Conservation (phyloP, 176 grass and related monocot genomes). For the Ensete glaucum region DNA sequence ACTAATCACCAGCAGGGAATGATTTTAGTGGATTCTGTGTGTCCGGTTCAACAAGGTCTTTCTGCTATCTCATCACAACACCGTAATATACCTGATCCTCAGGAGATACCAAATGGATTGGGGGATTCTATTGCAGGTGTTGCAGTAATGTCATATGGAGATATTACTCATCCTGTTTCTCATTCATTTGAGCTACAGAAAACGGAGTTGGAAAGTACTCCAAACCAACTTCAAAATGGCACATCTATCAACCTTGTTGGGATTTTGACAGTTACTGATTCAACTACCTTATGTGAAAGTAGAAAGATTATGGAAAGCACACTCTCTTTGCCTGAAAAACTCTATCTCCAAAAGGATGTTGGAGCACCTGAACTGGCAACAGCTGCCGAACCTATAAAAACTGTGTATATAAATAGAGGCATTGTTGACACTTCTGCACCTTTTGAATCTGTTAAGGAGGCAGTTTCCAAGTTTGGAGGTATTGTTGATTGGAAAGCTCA, state of each 20-base stretch:
- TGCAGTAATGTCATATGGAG: slow-evolving; percentile 17
- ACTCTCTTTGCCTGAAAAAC: neutral
- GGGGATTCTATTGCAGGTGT: slow-evolving; percentile 4
- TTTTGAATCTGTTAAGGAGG: slow-evolving; percentile 89
- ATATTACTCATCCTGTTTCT: slow-evolving; percentile 10
- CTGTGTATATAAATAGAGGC: slow-evolving; percentile 39
- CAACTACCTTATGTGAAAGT: slow-evolving; percentile 10
- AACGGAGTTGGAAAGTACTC: neutral
- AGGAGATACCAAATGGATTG: slow-evolving; percentile 12
- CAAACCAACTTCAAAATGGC: neutral
- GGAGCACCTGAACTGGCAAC: slow-evolving; percentile 24
- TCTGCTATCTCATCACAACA: neutral
- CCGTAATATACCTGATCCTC: neutral
- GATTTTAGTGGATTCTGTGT: neutral
- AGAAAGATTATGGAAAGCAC: slow-evolving; percentile 17
- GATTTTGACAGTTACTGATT: neutral
- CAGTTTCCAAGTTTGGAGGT: slow-evolving; percentile 82
- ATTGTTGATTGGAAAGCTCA: slow-evolving; percentile 96
- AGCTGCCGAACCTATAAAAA: neutral
- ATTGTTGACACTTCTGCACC: slow-evolving; percentile 63
- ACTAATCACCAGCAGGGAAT: neutral
- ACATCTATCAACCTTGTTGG: neutral
- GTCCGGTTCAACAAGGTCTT: neutral
- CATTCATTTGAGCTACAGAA: slow-evolving; percentile 5
- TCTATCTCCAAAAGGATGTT: slow-evolving; percentile 11